These are phyloP conservation scores for Chalaropsis ovoidea DNA, from an alignment of 2,329 filamentous ascomycete genomes.

Conservation along the genomic window DNA sequence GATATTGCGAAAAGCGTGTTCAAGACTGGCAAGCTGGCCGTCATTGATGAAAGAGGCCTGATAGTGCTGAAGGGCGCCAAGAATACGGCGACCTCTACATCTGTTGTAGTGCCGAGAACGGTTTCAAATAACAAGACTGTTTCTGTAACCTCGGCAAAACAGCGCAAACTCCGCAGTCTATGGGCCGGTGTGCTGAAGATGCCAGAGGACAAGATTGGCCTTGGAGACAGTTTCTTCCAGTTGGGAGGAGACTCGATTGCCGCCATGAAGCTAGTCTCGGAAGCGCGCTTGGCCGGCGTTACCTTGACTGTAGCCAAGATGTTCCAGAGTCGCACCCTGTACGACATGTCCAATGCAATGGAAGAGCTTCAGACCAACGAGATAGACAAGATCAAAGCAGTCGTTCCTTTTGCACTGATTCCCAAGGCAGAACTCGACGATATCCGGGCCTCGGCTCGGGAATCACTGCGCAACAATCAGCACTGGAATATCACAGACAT, in stretches of 20 bases:
- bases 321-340: slow-evolving; percentile 41
- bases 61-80: slow-evolving; percentile 30
- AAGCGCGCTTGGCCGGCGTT: slow-evolving; percentile 40
- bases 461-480: slow-evolving; percentile 41
- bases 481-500: slow-evolving; percentile 46
- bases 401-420: slow-evolving; percentile 42
- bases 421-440: slow-evolving; percentile 2
- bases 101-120: not conserved
- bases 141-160: slow-evolving; percentile 36
- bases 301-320: slow-evolving; percentile 46
- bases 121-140: slow-evolving; percentile 30
- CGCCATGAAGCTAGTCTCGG: slow-evolving; percentile 52
- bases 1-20: slow-evolving; percentile 31
- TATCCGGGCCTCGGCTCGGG: slow-evolving; percentile 40
- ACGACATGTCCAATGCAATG: slow-evolving; percentile 45
- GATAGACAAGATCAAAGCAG: slow-evolving; percentile 24
- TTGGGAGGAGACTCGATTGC: slow-evolving; percentile 51
- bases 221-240: slow-evolving; percentile 51
- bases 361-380: slow-evolving; percentile 32
- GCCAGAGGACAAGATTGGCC: slow-evolving; percentile 39
- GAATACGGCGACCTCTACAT: slow-evolving; percentile 20
- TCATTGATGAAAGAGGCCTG: slow-evolving; percentile 32
- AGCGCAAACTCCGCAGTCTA: slow-evolving; percentile 37
- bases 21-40: slow-evolving; percentile 36
- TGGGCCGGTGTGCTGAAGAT: slow-evolving; percentile 42